Conservation (phyloP, 495 filamentous ascomycete species). For the Chaetomium cochliodes region DNA sequence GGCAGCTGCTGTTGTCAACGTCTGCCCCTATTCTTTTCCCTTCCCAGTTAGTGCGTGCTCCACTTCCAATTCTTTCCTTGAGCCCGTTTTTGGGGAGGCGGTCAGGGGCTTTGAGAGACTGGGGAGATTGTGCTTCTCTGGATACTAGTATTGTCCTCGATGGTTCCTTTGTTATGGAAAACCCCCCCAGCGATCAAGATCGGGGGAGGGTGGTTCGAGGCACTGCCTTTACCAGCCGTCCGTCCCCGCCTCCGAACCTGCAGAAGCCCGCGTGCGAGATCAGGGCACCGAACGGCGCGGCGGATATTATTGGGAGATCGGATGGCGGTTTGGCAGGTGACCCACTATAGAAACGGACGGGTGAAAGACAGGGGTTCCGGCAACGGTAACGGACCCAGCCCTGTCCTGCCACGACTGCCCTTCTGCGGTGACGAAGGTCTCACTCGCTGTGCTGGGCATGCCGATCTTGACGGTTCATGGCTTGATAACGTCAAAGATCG, state of each 20-base stretch:
- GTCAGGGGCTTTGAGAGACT: constrained; percentile 8
- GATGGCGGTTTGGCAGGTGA: no score
- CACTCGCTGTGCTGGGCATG: neutral
- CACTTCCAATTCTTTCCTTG: neutral
- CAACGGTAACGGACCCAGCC: neutral
- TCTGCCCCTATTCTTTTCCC: constrained; percentile 7
- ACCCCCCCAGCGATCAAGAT: no score
- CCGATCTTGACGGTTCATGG: neutral
- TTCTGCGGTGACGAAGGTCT: neutral
- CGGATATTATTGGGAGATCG: neutral
- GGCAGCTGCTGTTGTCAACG: constrained; percentile 13
- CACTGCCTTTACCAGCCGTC: constrained; percentile 12
- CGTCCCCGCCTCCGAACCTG: neutral
- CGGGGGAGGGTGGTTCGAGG: neutral
- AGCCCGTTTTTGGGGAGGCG: constrained; percentile 1
- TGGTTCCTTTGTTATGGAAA: neutral
- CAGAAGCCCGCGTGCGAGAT: neutral
- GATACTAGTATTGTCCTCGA: constrained; percentile 25
- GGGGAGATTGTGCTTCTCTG: constrained; percentile 15
- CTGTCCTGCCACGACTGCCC: neutral
- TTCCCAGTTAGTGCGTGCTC: neutral
- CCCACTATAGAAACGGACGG: constrained; percentile 5
- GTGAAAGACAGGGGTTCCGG: neutral
- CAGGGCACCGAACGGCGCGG: constrained; percentile 12
- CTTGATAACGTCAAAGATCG: neutral